A percentile compares a stretch with the other conserved stretches of the same genome.
Conservation (phyloP, 371 early-diverging fungal genomes). For the Apophysomyces elegans region DNA sequence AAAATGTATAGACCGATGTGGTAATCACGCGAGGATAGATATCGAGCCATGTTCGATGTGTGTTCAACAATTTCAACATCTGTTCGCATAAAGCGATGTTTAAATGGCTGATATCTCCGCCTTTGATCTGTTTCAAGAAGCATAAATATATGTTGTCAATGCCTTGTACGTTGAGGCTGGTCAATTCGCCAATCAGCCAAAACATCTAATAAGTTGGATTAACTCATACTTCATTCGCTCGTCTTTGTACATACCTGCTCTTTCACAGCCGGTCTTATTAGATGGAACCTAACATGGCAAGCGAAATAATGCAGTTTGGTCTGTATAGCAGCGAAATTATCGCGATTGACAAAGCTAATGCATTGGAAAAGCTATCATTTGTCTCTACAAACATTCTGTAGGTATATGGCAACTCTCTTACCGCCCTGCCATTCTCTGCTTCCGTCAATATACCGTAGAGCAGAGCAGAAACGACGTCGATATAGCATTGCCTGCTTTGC, state of each 20-base stretch:
- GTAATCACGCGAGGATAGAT: constrained; percentile 57
- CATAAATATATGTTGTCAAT: constrained; percentile 60
- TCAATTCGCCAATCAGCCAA: constrained; percentile 68
- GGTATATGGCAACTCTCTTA: constrained; percentile 28
- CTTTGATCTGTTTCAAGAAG: constrained; percentile 65
- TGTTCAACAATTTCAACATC: constrained; percentile 54
- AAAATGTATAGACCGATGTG: constrained; percentile 60
- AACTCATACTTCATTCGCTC: not conserved
- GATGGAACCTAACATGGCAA: constrained; percentile 49
- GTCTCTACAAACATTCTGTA: not conserved
- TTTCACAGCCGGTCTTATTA: constrained; percentile 41
- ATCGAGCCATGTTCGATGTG: constrained; percentile 55
- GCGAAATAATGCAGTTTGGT: constrained; percentile 55
- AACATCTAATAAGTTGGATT: constrained; percentile 44
- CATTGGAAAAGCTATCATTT: constrained; percentile 56
- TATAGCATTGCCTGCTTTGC: constrained; percentile 60
- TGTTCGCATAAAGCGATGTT: constrained; percentile 61
- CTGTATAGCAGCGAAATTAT: constrained; percentile 60
- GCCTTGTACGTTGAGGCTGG: constrained; percentile 49
- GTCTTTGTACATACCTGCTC: constrained; percentile 41
- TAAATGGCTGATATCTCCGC: constrained; percentile 60
- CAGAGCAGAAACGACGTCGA: constrained; percentile 65
- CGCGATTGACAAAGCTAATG: constrained; percentile 68
- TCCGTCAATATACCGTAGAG: constrained; percentile 68
- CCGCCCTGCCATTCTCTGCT: constrained; percentile 41